Percentiles rank a stretch among this genome's conserved stretches.
phyloP scores from a whole-genome alignment of 768 basidiomycete genomes.

The Phylloporus sp. region DNA sequence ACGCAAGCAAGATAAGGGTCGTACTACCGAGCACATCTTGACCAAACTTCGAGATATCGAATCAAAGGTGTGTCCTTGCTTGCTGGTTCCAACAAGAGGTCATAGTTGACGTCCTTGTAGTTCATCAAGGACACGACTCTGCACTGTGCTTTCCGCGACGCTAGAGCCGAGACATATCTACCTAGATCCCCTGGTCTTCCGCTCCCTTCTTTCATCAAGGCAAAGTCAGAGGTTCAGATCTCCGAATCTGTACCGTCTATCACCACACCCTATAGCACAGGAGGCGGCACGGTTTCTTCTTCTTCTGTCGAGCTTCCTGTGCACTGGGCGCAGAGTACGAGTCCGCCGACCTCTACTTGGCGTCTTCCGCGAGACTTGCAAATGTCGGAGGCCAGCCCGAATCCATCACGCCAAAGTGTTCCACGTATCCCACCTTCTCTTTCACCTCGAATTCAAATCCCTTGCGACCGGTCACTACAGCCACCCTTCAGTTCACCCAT shows the following conservation, averaged over 20 bases:
- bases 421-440: background rate
- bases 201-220: slow-evolving; percentile 11
- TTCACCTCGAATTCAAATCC: slow-evolving; percentile 16
- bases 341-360: background rate
- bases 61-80: slow-evolving; percentile 20
- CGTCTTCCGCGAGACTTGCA: slow-evolving; percentile 4
- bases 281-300: background rate
- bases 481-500: slow-evolving; percentile 7
- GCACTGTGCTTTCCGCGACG: slow-evolving; percentile 31
- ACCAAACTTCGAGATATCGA: slow-evolving; percentile 26
- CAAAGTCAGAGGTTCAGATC: background rate
- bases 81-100: background rate
- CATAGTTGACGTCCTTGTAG: slow-evolving; percentile 10
- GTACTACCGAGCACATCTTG: slow-evolving; percentile 29
- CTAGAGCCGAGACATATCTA: slow-evolving; percentile 27
- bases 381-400: background rate
- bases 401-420: background rate
- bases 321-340: background rate
- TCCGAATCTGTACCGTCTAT: background rate
- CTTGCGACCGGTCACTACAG: slow-evolving; percentile 2
- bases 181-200: slow-evolving; percentile 26
- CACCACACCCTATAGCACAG: background rate
- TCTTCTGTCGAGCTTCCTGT: background rate
- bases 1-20: slow-evolving; percentile 27
- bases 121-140: slow-evolving; percentile 28